Conservation (phyloP, 2,329 filamentous ascomycete species). For the Myrmaecium sp. region DNA sequence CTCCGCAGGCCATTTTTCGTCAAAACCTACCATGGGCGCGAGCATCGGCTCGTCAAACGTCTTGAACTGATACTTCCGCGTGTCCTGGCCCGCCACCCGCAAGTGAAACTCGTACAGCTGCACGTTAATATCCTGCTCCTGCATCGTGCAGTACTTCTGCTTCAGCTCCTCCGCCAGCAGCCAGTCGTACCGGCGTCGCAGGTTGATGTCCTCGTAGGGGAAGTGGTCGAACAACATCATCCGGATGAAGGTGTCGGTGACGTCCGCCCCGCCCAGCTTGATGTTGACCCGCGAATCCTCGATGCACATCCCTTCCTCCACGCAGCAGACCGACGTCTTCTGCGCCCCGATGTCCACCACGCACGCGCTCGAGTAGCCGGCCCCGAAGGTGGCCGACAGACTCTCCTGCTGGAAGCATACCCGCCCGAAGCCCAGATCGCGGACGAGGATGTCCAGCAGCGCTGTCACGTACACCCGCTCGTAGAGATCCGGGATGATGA, state of each 20-base stretch:
- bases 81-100: constrained; percentile 72
- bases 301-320: constrained; percentile 87
- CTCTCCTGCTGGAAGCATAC: constrained; percentile 95
- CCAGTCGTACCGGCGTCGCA: constrained; percentile 80
- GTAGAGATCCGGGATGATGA: constrained; percentile 91
- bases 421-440: constrained; percentile 74
- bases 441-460: constrained; percentile 69
- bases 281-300: constrained; percentile 92
- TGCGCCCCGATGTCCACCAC: constrained; percentile 94
- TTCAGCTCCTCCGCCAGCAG: constrained; percentile 90
- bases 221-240: constrained; percentile 98
- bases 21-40: constrained; percentile 51
- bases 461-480: constrained; percentile 84
- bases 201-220: constrained; percentile 86
- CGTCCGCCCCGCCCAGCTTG: constrained; percentile 82
- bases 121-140: constrained; percentile 75
- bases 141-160: constrained; percentile 80
- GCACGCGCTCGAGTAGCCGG: constrained; percentile 83
- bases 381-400: constrained; percentile 84
- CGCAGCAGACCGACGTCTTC: constrained; percentile 92
- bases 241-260: constrained; percentile 87
- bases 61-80: constrained; percentile 88
- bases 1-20: background rate
- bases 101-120: constrained; percentile 83
- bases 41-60: constrained; percentile 91